These are phyloP conservation scores for Chalara sp. DNA, from an alignment of 2,329 filamentous ascomycete genomes.

Conservation along the genomic window DNA sequence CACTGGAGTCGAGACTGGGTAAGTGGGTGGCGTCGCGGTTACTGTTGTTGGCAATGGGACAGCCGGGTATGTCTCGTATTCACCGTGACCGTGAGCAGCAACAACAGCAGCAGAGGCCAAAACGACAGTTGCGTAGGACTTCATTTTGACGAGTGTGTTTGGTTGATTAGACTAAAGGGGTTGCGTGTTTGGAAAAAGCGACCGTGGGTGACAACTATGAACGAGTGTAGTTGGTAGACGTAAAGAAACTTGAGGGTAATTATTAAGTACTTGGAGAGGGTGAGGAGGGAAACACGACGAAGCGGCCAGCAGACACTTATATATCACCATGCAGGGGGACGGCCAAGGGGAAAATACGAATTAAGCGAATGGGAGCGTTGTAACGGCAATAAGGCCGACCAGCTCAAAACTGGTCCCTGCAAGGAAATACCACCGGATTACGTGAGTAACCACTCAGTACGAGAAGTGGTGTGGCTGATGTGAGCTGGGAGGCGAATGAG, in stretches of 20 bases:
- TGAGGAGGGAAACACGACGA: too few species aligned
- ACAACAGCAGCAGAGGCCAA: background rate
- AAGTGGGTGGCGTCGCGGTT: background rate
- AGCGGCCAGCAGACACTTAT: too few species aligned
- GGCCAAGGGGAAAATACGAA: too few species aligned
- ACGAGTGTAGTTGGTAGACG: background rate
- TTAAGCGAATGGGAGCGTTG: too few species aligned
- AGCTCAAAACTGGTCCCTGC: too few species aligned
- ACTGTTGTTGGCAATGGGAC: background rate
- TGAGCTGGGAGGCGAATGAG: too few species aligned
- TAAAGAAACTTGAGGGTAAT: background rate
- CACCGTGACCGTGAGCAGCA: background rate
- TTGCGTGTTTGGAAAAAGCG: conserved; percentile 5
- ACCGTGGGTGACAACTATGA: background rate
- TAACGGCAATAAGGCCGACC: too few species aligned
- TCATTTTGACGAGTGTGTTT: background rate
- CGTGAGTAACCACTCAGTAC: too few species aligned
- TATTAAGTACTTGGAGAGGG: background rate
- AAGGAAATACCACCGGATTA: too few species aligned
- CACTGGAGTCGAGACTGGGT: background rate
- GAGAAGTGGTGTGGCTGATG: too few species aligned
- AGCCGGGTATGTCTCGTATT: background rate
- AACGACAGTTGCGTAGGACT: background rate
- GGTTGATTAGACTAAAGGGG: background rate
- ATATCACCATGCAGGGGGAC: too few species aligned